Evolutionary conservation across 176 grass and related monocot genomes (phyloP), one percentile per base, ranked within the genome.

Genomic region (Guadua angustifolia): DNA sequence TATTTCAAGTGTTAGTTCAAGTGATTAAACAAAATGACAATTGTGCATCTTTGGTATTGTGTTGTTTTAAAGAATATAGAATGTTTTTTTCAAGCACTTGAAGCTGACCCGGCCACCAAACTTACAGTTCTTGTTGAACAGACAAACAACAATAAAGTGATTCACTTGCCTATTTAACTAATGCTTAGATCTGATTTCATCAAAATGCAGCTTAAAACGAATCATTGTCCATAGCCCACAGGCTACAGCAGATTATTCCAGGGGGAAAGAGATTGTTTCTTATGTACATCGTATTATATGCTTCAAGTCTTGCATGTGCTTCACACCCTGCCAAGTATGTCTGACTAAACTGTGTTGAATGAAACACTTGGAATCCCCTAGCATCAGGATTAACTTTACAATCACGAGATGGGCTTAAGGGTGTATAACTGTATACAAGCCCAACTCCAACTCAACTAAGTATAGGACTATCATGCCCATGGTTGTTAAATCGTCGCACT

Each of bases 111-210:
- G 29, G 16, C 6, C 7, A 68, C 15, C 47, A 1, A 60, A 60
- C 39, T 42, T 36, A 46, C 60, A 46, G 29, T 46, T 55, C 39
- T 15, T 1, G 1, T 24, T 75, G 44, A 38, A 76, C 71, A 50
- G 53, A 85, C 19, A 82, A 53, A 69, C 17, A 86, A 2, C 14
- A 74, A 42, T 60, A 10, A 74, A 49, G 15, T 9, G 32, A 49
- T 49, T 88, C 39, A 49, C 36, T 68, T 9, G 25, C 59, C 21
- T 25, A 40, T 67, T 36, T 67, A 22, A 22, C n/a, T 73, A 32
- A 85, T 69, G 29, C 24, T 75, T 47, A 57, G 13, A 69, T 58
- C 36, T 82, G 70, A 74, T 68, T 80, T 87, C 25, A 69, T 19
- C 22, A 36, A 85, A 78, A 42, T 77, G 50, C 16, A 16, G 17